Evolutionary conservation across 805 yeast genomes (phyloP), one percentile per base, ranked within the genome.

Genomic region (Nadsonia fulvescens): DNA sequence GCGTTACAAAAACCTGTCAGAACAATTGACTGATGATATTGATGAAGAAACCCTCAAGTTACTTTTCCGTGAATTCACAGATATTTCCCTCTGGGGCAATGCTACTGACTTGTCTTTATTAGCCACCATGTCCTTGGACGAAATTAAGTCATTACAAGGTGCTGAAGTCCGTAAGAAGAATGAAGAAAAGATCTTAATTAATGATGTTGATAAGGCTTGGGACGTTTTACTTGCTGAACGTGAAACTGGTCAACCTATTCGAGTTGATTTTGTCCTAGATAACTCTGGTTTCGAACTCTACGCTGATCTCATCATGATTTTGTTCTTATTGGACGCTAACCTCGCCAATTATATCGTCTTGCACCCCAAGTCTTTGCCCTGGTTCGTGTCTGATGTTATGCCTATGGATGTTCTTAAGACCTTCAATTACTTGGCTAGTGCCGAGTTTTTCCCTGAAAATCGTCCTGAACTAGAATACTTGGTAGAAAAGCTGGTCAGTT

Each of bases 341-440:
- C 46, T 83, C 12, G 71, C 67, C 9, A 53, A 56, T 12, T 55
- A 63, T 30, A 66, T 86, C 33, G 72, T 69, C 11, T 58, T 83
- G 34, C 98, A 89, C 49, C 81, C 92, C 36, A 89, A 89, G 49
- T 67, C 70, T 27, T 65, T 82, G 32, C 95, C 96, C 17, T 89
- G 96, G 91, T 86, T 89, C 73, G 96, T 89, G 11, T 78, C 93
- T 38, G 99, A 89, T 49, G 91, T 89, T 6, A 70, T 82, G 69
- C 66, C 78, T 15, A 70, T 70, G 42, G 99, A 89, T 51, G 69
- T 79, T 33, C 56, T 58, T 23, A 44, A 60, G 15, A 55, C 79
- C 27, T 36, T 78, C 10, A 38, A 50, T 8, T 78, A 77, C 40
- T 52, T 83, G 38, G 46, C 41, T 14, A 64, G 72, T 38, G 38